phyloP scores from a whole-genome alignment of 306 rosid species.

The Castanospermum australe region DNA sequence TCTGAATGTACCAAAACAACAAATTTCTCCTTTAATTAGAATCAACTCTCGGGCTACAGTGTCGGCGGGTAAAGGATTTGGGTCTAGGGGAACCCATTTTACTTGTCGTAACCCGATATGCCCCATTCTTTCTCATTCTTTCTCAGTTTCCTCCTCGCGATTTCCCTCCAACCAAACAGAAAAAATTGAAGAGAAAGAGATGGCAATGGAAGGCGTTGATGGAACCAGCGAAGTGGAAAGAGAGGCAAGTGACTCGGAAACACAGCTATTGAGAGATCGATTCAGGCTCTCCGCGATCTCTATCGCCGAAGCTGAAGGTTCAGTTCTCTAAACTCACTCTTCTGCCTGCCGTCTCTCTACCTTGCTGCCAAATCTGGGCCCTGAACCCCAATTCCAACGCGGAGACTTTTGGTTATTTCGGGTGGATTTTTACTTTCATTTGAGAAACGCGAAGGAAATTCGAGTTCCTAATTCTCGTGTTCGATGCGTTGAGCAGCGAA shows the following conservation, averaged over 20 bases:
- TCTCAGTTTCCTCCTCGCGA: slow-evolving; percentile 19
- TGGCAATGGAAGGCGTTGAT: slow-evolving; percentile 22
- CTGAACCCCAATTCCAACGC: not conserved
- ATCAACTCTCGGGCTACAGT: too few relatives aligned
- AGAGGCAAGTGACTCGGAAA: slow-evolving; percentile 47
- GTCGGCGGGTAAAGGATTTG: too few relatives aligned
- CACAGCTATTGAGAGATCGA: slow-evolving; percentile 63
- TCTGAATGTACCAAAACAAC: too few relatives aligned
- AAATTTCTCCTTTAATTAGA: too few relatives aligned
- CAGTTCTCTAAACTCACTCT: not conserved
- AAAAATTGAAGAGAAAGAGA: not conserved
- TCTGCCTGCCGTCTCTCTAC: not conserved
- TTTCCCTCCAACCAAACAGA: not conserved
- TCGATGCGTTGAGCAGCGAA: slow-evolving; percentile 25
- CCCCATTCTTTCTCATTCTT: too few relatives aligned
- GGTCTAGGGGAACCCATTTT: too few relatives aligned
- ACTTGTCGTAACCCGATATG: too few relatives aligned
- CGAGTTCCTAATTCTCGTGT: slow-evolving; percentile 4
- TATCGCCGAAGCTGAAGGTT: slow-evolving; percentile 73
- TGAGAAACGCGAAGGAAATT: not conserved
- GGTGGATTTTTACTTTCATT: not conserved
- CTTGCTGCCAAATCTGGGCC: not conserved
- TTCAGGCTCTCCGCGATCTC: slow-evolving; percentile 75
- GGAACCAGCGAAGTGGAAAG: slow-evolving; percentile 32
- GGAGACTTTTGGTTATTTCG: not conserved